Evolutionary conservation across 2,329 filamentous ascomycete species (phyloP).

Genomic region (Coniochaeta pulveracea): DNA sequence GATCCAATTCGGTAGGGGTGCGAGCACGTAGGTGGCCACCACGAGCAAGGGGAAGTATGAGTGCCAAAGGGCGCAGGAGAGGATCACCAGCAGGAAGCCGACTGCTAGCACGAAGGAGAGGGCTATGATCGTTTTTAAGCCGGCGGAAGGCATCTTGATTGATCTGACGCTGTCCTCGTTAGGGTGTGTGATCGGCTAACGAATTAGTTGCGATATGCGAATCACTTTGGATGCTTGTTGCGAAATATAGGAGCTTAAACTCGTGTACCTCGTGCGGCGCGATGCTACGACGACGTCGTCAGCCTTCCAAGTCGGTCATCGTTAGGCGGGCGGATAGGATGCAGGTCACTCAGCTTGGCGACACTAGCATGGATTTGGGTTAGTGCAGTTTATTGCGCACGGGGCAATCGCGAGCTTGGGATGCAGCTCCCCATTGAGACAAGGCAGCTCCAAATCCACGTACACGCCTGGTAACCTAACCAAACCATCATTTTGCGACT

Average conservation of each 20-base stretch:
- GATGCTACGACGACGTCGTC: constrained; percentile 4
- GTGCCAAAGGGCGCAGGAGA: constrained; percentile 89
- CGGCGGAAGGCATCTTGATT: constrained; percentile 60
- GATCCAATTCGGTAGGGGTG: constrained; percentile 94
- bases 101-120: constrained; percentile 98
- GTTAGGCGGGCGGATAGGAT: neutral
- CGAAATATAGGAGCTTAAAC: neutral
- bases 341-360: neutral
- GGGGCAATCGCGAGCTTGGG: constrained; percentile 2
- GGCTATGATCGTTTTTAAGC: constrained; percentile 97
- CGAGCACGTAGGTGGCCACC: constrained; percentile 88
- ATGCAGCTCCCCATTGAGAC: neutral
- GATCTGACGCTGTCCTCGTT: too few species aligned
- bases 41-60: constrained; percentile 93
- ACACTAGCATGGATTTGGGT: neutral
- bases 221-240: too few species aligned
- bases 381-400: constrained; percentile 1
- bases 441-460: constrained; percentile 4
- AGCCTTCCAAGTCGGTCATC: constrained; percentile 3
- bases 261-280: neutral
- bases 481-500: constrained; percentile 4
- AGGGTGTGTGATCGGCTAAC: too few species aligned
- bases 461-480: constrained; percentile 1
- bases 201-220: constrained; percentile 5
- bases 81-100: constrained; percentile 96